Percentiles rank a stretch among this genome's conserved stretches.
phyloP scores from a whole-genome alignment of 2,329 filamentous ascomycete species.

The Aspergillus tamarii region DNA sequence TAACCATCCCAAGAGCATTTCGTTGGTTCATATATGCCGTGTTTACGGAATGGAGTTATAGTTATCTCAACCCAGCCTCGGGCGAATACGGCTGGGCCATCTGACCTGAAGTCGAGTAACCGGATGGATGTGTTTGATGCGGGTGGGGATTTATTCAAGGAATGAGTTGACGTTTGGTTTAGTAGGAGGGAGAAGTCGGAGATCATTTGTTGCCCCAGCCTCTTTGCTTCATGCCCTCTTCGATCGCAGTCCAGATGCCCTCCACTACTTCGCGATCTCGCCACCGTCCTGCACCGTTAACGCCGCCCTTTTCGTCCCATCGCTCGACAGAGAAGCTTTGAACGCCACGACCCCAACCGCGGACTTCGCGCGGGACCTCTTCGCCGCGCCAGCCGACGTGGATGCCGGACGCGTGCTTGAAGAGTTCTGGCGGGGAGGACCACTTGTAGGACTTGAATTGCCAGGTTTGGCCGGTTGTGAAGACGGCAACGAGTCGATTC shows the following conservation, averaged over 20 bases:
- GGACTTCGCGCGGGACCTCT: constrained; percentile 73
- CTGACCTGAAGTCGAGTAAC: not conserved
- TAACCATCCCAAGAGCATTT: not conserved
- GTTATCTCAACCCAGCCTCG: not conserved
- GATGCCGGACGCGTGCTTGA: constrained; percentile 82
- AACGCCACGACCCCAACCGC: constrained; percentile 84
- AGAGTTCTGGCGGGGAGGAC: constrained; percentile 84
- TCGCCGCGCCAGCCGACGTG: constrained; percentile 93
- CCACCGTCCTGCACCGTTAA: constrained; percentile 59
- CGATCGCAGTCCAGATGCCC: constrained; percentile 86
- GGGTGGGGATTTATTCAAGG: not conserved
- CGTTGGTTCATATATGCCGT: not conserved
- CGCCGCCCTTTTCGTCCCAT: constrained; percentile 61
- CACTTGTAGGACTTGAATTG: constrained; percentile 99
- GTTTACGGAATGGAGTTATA: not conserved
- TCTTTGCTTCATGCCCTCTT: constrained; percentile 81
- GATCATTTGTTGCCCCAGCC: constrained; percentile 65
- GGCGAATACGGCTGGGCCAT: not conserved
- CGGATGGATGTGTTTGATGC: not conserved
- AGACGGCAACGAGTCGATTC: constrained; percentile 91
- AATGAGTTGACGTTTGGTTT: not conserved
- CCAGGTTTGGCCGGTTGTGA: constrained; percentile 97
- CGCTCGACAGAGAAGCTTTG: constrained; percentile 80
- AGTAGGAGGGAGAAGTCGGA: not conserved
- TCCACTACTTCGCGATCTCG: constrained; percentile 92